Percentiles rank a stretch among this genome's conserved stretches.
Evolutionary conservation across 2,329 filamentous ascomycete species (phyloP).

Genomic region (Leptosphaerulina australis): DNA sequence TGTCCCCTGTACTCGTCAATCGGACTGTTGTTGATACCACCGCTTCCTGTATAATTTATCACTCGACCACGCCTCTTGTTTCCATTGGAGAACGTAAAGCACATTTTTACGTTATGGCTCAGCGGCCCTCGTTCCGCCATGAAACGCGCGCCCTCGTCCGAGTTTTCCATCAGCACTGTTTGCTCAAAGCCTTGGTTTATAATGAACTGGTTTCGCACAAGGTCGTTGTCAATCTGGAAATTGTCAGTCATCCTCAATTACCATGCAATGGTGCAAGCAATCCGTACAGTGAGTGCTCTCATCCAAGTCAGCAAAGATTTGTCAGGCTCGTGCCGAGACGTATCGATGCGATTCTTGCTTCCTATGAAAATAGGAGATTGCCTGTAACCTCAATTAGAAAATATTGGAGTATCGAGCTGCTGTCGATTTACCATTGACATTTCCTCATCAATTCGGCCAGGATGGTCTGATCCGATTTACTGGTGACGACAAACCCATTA

Average conservation of each 20-base stretch:
- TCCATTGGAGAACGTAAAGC: conserved; percentile 69
- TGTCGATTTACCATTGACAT: conserved; percentile 54
- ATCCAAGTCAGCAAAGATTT: conserved; percentile 75
- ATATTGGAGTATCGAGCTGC: background rate
- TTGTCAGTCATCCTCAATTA: conserved; percentile 24
- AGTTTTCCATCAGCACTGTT: conserved; percentile 73
- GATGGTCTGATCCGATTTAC: conserved; percentile 73
- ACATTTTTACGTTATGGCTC: conserved; percentile 72
- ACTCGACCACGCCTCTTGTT: conserved; percentile 66
- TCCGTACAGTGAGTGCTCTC: conserved; percentile 67
- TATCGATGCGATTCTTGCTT: conserved; percentile 62
- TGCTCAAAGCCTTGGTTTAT: conserved; percentile 86
- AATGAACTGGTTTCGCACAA: conserved; percentile 80
- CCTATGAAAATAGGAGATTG: conserved; percentile 69
- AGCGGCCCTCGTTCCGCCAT: conserved; percentile 64
- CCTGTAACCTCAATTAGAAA: conserved; percentile 45
- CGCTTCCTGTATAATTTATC: conserved; percentile 46
- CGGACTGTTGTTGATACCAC: conserved; percentile 58
- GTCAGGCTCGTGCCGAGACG: conserved; percentile 74
- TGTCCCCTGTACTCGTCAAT: conserved; percentile 60
- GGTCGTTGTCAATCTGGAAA: conserved; percentile 54
- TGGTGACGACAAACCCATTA: conserved; percentile 81
- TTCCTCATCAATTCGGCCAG: conserved; percentile 70
- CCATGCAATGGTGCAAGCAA: too few relatives aligned
- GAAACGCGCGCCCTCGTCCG: conserved; percentile 69